Conservation (phyloP, 106 monocot species). For the Acorus gramineus region DNA sequence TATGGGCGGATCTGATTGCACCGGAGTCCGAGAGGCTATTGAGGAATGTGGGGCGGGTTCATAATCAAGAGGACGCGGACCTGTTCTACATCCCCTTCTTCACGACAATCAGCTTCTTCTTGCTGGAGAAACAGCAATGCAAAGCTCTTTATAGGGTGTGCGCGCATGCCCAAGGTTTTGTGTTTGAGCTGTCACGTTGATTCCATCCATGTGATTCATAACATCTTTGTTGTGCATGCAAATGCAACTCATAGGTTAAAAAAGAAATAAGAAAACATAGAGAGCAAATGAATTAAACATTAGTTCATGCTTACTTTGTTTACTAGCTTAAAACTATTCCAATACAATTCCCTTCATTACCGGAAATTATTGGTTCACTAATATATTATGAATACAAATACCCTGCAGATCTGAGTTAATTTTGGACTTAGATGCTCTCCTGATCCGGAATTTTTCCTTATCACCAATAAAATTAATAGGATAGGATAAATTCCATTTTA, state of each 20-base stretch:
- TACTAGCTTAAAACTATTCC: too few species aligned
- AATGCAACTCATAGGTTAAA: neutral
- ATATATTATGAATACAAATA: too few species aligned
- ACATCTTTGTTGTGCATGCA: neutral
- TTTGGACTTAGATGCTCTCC: too few species aligned
- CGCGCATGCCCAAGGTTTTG: constrained; percentile 64
- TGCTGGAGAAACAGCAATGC: constrained; percentile 88
- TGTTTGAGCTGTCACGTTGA: constrained; percentile 20
- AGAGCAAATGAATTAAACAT: too few species aligned
- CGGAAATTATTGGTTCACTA: too few species aligned
- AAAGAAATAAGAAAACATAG: too few species aligned
- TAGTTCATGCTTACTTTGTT: too few species aligned
- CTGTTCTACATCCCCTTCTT: constrained; percentile 95
- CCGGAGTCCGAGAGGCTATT: constrained; percentile 71
- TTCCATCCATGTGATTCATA: neutral
- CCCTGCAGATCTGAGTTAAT: too few species aligned
- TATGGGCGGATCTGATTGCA: constrained; percentile 88
- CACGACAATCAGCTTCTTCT: constrained; percentile 90
- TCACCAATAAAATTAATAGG: too few species aligned
- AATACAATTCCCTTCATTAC: too few species aligned
- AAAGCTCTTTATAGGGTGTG: constrained; percentile 98
- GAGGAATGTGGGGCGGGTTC: constrained; percentile 74
- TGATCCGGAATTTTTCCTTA: too few species aligned
- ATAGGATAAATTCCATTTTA: too few species aligned
- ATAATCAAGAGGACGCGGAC: constrained; percentile 82